Conservation (phyloP, 192 early-diverging fungal species). For the Coemansia javaensis region DNA sequence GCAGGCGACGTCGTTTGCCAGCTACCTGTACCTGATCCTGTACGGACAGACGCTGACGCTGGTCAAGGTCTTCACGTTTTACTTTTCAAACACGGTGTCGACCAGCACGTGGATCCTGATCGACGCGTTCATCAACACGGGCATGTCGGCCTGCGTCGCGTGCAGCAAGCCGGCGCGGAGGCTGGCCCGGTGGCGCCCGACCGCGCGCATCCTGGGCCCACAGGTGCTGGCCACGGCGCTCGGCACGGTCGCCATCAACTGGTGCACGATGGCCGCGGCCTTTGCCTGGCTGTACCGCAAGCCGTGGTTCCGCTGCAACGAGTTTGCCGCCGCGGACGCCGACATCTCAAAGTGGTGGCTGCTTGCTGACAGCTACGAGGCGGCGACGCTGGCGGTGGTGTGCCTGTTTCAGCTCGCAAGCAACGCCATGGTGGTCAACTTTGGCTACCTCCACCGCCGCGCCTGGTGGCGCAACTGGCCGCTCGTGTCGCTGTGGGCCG, state of each 20-base stretch:
- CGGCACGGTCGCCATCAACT: slow-evolving; percentile 59
- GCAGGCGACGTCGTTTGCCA: slow-evolving; percentile 62
- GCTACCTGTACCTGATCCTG: slow-evolving; percentile 57
- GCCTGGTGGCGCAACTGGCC: too few species aligned
- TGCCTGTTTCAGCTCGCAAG: slow-evolving; percentile 60
- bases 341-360: slow-evolving; percentile 62
- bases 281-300: slow-evolving; percentile 55
- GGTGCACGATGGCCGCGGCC: slow-evolving; percentile 28
- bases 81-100: slow-evolving; percentile 56
- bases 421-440: slow-evolving; percentile 56
- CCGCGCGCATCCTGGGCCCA: slow-evolving; percentile 59
- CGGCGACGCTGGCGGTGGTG: slow-evolving; percentile 46
- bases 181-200: slow-evolving; percentile 54
- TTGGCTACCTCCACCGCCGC: slow-evolving; percentile 53
- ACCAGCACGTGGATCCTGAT: slow-evolving; percentile 63
- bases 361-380: slow-evolving; percentile 66
- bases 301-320: slow-evolving; percentile 58
- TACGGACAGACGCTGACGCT: slow-evolving; percentile 57
- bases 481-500: too few species aligned
- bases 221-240: slow-evolving; percentile 58
- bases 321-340: slow-evolving; percentile 53
- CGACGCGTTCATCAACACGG: slow-evolving; percentile 57
- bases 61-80: slow-evolving; percentile 55
- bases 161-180: slow-evolving; percentile 32
- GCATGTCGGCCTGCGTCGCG: slow-evolving; percentile 52